A percentile compares a stretch with the other conserved stretches of the same genome.
Evolutionary conservation across 2,329 filamentous ascomycete genomes (phyloP).

Genomic region (Mycosphaerella arachidis): DNA sequence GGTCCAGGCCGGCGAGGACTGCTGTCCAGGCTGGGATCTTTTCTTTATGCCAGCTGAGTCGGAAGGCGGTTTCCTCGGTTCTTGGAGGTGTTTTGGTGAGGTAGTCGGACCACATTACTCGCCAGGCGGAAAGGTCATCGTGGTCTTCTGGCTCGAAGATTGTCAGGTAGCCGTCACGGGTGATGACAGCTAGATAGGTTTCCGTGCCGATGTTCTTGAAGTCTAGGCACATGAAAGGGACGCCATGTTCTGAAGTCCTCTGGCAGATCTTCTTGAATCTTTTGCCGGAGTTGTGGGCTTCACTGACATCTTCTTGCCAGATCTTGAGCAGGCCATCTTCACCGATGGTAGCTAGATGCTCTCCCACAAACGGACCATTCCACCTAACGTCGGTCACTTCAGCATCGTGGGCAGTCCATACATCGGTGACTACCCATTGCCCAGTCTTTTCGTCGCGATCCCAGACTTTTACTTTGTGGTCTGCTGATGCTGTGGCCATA

Average conservation of each 20-base stretch:
- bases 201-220: slow-evolving; percentile 81
- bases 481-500: slow-evolving; percentile 84
- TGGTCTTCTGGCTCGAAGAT: slow-evolving; percentile 83
- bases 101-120: slow-evolving; percentile 68
- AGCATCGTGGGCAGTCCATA: slow-evolving; percentile 83
- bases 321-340: slow-evolving; percentile 87
- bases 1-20: slow-evolving; percentile 72
- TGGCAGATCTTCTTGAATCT: slow-evolving; percentile 71
- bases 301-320: slow-evolving; percentile 85
- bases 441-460: slow-evolving; percentile 71
- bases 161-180: slow-evolving; percentile 72
- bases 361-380: slow-evolving; percentile 85
- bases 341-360: slow-evolving; percentile 80
- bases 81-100: slow-evolving; percentile 66
- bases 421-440: slow-evolving; percentile 76
- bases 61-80: slow-evolving; percentile 83
- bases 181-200: slow-evolving; percentile 80
- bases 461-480: slow-evolving; percentile 90
- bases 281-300: slow-evolving; percentile 66
- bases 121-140: slow-evolving; percentile 74
- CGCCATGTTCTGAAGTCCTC: slow-evolving; percentile 62
- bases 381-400: slow-evolving; percentile 91
- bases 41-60: slow-evolving; percentile 83
- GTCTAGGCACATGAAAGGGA: slow-evolving; percentile 71
- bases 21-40: slow-evolving; percentile 73